Evolutionary conservation across 108 stramenopile species (phyloP).

Genomic region (Cyclostephanos tholiformis): DNA sequence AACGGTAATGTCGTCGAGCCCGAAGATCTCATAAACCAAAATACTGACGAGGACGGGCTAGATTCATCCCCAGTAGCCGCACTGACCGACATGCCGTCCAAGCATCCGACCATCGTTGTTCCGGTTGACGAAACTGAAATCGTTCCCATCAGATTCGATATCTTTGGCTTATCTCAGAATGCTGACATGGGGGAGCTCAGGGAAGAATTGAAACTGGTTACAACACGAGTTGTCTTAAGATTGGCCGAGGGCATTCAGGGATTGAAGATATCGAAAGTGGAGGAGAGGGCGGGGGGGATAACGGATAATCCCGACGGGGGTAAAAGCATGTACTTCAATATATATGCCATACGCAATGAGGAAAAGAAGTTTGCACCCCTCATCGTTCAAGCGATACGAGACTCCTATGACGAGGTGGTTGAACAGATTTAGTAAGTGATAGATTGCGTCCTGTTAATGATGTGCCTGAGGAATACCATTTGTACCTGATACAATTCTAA

Average conservation of each 20-base stretch:
- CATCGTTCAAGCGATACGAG: conserved; percentile 33
- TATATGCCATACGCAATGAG: conserved; percentile 19
- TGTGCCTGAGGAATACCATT: background rate
- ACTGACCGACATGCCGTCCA: too few relatives aligned
- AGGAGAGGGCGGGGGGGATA: background rate
- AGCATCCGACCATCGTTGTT: conserved; percentile 13
- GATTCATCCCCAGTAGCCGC: background rate
- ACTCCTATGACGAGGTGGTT: conserved; percentile 23
- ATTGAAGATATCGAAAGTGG: conserved; percentile 14
- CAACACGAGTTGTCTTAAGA: background rate
- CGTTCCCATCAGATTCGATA: conserved; percentile 2
- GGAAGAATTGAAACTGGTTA: background rate
- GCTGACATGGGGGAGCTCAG: background rate
- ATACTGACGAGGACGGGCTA: background rate
- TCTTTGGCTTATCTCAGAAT: background rate
- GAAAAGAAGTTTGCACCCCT: conserved; percentile 25
- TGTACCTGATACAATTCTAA: background rate
- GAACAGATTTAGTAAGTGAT: conserved; percentile 16
- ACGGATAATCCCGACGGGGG: conserved; percentile 2
- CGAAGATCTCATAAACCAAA: background rate
- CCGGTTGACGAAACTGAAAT: background rate
- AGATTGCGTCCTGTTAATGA: background rate
- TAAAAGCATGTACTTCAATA: conserved; percentile 26
- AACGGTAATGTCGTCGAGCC: too few relatives aligned
- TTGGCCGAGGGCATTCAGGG: conserved; percentile 9